These are phyloP conservation scores for Pestalotiopsis sp. DNA, from an alignment of 2,329 filamentous ascomycete species.

Conservation along the genomic window DNA sequence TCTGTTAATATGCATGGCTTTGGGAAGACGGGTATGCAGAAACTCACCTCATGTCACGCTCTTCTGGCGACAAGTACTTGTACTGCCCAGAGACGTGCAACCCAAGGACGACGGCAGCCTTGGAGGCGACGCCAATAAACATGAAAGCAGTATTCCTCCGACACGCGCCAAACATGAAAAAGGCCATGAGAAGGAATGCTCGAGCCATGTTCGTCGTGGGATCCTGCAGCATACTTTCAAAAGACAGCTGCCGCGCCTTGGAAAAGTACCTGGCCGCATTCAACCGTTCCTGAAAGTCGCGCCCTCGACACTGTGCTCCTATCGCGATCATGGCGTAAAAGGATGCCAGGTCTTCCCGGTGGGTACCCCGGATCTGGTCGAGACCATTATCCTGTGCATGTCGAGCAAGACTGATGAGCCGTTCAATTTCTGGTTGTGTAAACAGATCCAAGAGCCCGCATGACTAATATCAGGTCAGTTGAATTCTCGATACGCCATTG, in stretches of 20 bases:
- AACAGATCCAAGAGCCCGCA: constrained; percentile 22
- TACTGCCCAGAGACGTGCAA: constrained; percentile 28
- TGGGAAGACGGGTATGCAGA: neutral
- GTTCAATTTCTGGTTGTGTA: constrained; percentile 11
- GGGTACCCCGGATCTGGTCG: constrained; percentile 13
- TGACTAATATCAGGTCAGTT: constrained; percentile 3
- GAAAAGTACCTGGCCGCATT: constrained; percentile 45
- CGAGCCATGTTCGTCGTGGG: constrained; percentile 56
- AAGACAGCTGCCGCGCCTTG: constrained; percentile 48
- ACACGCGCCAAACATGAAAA: constrained; percentile 62
- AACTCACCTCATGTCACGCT: constrained; percentile 6
- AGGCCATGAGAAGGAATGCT: constrained; percentile 57
- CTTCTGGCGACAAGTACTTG: constrained; percentile 7
- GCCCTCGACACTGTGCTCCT: constrained; percentile 49
- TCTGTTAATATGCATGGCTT: neutral
- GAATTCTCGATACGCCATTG: neutral
- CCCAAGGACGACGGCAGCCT: constrained; percentile 59
- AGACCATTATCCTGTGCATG: constrained; percentile 10
- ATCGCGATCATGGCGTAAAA: constrained; percentile 52
- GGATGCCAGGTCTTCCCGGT: constrained; percentile 32
- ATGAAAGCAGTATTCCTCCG: constrained; percentile 64
- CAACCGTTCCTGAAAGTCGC: constrained; percentile 29
- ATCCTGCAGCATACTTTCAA: constrained; percentile 54
- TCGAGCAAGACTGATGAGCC: constrained; percentile 14
- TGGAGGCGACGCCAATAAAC: constrained; percentile 62